Conservation (phyloP, 306 rosid genomes). For the Spatholobus suberectus region DNA sequence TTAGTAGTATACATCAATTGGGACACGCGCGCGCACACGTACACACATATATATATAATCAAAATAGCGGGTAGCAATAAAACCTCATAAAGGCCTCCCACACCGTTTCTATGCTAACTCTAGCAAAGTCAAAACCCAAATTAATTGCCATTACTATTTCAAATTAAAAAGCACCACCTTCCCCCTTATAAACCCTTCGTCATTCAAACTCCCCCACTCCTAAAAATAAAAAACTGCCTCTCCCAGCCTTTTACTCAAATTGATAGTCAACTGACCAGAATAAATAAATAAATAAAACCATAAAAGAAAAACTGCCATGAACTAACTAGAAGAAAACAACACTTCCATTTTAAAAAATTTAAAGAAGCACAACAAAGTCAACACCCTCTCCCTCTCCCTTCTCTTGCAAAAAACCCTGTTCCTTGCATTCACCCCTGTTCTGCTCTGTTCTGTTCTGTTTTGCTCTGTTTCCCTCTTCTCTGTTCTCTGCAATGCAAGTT, state of each 20-base stretch:
- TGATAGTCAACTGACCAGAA: conserved; percentile 21
- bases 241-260: conserved; percentile 8
- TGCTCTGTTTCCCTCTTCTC: too few species aligned
- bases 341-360: not conserved
- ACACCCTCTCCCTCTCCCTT: conserved; percentile 31
- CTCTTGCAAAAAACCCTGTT: not conserved
- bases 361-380: conserved; percentile 54
- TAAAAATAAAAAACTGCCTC: not conserved
- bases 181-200: not conserved
- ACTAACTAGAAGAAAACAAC: not conserved
- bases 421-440: not conserved
- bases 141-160: conserved; percentile 13
- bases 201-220: not conserved
- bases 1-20: too few species aligned
- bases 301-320: not conserved
- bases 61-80: not conserved
- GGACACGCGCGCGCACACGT: too few species aligned
- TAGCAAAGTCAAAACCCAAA: conserved; percentile 36
- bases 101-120: conserved; percentile 6
- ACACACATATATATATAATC: too few species aligned
- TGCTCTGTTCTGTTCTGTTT: not conserved
- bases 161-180: not conserved
- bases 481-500: not conserved
- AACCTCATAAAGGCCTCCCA: conserved; percentile 31
- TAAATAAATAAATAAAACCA: not conserved